phyloP scores from a whole-genome alignment of 1,284 basidiomycete genomes.

The Cryptococcus neoformans region DNA sequence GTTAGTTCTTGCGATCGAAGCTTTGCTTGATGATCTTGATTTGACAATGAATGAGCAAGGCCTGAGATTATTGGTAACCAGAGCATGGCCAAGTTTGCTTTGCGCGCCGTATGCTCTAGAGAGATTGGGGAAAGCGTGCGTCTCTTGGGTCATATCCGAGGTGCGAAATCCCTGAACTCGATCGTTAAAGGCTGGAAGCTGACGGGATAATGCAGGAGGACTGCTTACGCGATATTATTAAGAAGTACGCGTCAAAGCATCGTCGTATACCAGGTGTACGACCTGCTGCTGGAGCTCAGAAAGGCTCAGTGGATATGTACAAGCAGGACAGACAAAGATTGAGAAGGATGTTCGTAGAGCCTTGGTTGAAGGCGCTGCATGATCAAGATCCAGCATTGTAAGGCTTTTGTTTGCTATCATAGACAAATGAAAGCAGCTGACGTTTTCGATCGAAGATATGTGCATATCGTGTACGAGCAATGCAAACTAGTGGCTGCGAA shows the following conservation, averaged over 20 bases:
- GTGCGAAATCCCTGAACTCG: slow-evolving; percentile 42
- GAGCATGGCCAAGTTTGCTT: slow-evolving; percentile 69
- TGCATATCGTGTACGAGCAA: slow-evolving; percentile 37
- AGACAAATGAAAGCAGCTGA: neutral
- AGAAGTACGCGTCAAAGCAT: slow-evolving; percentile 31
- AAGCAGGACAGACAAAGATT: slow-evolving; percentile 62
- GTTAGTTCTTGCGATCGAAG: slow-evolving; percentile 66
- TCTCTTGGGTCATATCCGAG: slow-evolving; percentile 56
- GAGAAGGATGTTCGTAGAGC: slow-evolving; percentile 56
- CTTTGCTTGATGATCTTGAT: slow-evolving; percentile 64
- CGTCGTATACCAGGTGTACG: slow-evolving; percentile 59
- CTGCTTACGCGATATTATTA: slow-evolving; percentile 31
- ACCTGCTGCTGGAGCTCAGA: slow-evolving; percentile 50
- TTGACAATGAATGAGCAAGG: slow-evolving; percentile 70
- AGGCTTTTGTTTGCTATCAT: slow-evolving; percentile 11
- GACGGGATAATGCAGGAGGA: slow-evolving; percentile 29
- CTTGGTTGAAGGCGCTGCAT: slow-evolving; percentile 65
- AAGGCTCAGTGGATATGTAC: slow-evolving; percentile 46
- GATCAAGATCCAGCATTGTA: slow-evolving; percentile 58
- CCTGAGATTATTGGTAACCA: slow-evolving; percentile 60
- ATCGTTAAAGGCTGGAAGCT: neutral
- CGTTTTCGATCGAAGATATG: slow-evolving; percentile 14
- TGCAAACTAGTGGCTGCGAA: slow-evolving; percentile 15
- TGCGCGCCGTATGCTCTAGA: slow-evolving; percentile 61
- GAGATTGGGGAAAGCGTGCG: slow-evolving; percentile 51